A percentile compares a stretch with the other conserved stretches of the same genome.
These are phyloP conservation scores for Colletotrichum viniferum DNA, from an alignment of 2,329 filamentous ascomycete genomes.

Conservation along the genomic window DNA sequence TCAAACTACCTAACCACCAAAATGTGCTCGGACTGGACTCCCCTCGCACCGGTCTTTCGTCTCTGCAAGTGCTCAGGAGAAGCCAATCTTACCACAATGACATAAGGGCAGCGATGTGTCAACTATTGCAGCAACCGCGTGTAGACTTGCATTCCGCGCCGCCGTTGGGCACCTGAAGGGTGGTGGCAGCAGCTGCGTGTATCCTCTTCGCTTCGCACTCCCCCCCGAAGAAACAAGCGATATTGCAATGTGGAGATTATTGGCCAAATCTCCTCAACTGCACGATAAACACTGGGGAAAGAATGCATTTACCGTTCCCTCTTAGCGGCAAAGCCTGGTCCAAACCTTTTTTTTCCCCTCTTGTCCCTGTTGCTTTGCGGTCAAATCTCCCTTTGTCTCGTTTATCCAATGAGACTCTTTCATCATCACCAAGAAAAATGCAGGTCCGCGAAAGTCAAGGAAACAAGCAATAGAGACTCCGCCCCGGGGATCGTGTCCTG, in stretches of 20 bases:
- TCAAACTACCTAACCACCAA: not conserved
- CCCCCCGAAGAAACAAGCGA: conserved; percentile 13
- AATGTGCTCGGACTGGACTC: conserved; percentile 1
- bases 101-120: conserved; percentile 8
- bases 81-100: conserved; percentile 7
- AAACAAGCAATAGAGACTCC: not conserved
- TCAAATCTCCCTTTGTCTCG: not conserved
- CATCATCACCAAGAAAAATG: not conserved
- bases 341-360: not conserved
- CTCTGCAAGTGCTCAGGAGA: conserved; percentile 11
- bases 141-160: not conserved
- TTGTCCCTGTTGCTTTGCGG: not conserved
- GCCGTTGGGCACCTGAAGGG: not conserved
- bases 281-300: not conserved
- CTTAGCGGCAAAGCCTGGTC: not conserved
- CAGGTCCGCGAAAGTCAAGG: not conserved
- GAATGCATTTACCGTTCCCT: conserved; percentile 2
- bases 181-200: not conserved
- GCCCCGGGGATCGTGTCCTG: conserved; percentile 5
- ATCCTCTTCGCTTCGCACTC: not conserved
- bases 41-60: not conserved
- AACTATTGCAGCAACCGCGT: not conserved
- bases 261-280: conserved; percentile 5
- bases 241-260: conserved; percentile 23
- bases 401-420: not conserved